Percentiles rank a stretch among this genome's conserved stretches.
Evolutionary conservation across 257 asterid species (phyloP).

Genomic region (Marsdenia floribunda): DNA sequence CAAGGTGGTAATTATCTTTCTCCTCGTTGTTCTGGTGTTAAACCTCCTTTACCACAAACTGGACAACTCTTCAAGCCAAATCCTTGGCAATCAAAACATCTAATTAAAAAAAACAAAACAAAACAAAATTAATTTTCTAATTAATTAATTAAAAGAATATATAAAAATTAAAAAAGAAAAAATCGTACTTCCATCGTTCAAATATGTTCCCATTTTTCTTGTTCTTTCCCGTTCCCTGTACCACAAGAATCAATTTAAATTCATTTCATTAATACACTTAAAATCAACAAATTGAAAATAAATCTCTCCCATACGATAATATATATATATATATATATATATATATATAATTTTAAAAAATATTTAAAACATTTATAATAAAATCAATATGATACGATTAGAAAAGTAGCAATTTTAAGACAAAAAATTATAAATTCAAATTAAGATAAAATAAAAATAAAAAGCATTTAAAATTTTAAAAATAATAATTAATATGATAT

Average conservation of each 20-base stretch:
- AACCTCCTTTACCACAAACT: slow-evolving; percentile 71
- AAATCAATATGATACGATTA: too few relatives aligned
- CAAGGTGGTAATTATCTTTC: slow-evolving; percentile 46
- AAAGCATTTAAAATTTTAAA: too few relatives aligned
- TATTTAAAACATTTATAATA: too few relatives aligned
- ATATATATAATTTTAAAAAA: too few relatives aligned
- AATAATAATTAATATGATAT: not conserved
- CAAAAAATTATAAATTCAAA: too few relatives aligned
- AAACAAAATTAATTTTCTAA: too few relatives aligned
- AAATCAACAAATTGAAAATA: too few relatives aligned
- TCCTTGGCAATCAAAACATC: slow-evolving; percentile 94
- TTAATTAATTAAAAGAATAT: too few relatives aligned
- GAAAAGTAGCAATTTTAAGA: too few relatives aligned
- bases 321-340: too few relatives aligned
- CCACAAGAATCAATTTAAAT: not conserved
- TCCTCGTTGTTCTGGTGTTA: slow-evolving; percentile 88
- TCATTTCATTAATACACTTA: not conserved
- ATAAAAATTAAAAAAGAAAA: not conserved
- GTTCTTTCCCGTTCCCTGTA: slow-evolving; percentile 84
- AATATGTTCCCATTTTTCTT: slow-evolving; percentile 89
- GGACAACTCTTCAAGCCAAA: slow-evolving; percentile 85
- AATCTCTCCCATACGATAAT: too few relatives aligned
- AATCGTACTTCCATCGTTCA: slow-evolving; percentile 78
- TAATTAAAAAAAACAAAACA: not conserved
- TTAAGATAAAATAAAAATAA: too few relatives aligned